These are phyloP conservation scores for Fusarium dlaminii DNA, from an alignment of 2,329 filamentous ascomycete genomes.

Conservation along the genomic window DNA sequence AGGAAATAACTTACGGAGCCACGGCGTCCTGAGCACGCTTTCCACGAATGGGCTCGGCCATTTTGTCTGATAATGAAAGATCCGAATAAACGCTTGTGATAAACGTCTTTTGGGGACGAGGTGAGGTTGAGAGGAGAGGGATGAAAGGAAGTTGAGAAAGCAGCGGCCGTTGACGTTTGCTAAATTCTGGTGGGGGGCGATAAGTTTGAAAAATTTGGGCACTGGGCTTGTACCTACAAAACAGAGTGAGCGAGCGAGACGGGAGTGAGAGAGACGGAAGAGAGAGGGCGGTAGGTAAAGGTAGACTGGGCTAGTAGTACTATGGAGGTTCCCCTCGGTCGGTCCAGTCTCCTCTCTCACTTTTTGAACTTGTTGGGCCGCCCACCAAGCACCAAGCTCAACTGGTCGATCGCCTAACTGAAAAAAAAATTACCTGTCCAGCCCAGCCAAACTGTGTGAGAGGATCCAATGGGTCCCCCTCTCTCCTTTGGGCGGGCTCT, in stretches of 20 bases:
- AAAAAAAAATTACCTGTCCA: conserved; percentile 20
- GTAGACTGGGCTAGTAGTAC: neutral
- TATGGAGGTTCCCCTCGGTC: neutral
- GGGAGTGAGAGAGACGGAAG: neutral
- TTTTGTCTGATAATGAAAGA: conserved; percentile 51
- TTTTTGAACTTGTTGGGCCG: conserved; percentile 46
- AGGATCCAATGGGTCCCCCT: conserved; percentile 19
- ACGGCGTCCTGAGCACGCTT: conserved; percentile 65
- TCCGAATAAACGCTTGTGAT: conserved; percentile 41
- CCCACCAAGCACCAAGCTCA: conserved; percentile 42
- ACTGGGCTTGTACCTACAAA: conserved; percentile 40
- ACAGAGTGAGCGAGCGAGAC: conserved; percentile 17
- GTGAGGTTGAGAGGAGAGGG: conserved; percentile 45
- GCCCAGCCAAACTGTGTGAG: conserved; percentile 33
- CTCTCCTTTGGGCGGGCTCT: neutral
- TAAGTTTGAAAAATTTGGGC: conserved; percentile 49
- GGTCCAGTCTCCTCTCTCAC: conserved; percentile 5
- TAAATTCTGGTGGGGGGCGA: conserved; percentile 54
- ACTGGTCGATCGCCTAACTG: conserved; percentile 40
- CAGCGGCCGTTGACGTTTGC: conserved; percentile 49
- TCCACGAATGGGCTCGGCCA: conserved; percentile 73
- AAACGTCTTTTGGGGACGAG: conserved; percentile 43
- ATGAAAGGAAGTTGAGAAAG: conserved; percentile 49
- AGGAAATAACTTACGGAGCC: conserved; percentile 64
- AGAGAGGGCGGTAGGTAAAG: neutral